Evolutionary conservation across 2,329 filamentous ascomycete genomes (phyloP), one percentile per base, ranked within the genome.

Genomic region (Colletotrichum sp.): DNA sequence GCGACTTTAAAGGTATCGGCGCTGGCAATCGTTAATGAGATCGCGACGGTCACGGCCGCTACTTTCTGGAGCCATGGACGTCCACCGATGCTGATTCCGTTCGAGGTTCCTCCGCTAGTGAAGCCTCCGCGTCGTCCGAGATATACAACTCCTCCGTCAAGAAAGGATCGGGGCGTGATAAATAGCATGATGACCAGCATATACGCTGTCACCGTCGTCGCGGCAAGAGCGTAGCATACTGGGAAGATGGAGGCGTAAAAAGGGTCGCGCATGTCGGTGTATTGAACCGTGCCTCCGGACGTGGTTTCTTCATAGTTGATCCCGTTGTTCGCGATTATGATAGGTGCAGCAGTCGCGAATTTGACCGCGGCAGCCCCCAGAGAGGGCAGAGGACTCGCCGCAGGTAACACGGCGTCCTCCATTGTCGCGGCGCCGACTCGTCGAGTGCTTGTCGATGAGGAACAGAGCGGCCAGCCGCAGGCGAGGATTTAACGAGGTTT

Each of bases 211-310:
- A 98, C 94, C 1, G 96, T 99, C 22, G 95, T 95, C 19, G 96
- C 95, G 72, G 96, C 96, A 70, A 99, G 94, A 62, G 96, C 96
- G 82, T 98, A 99, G 81, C 95, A 94, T 85, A 98, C 96, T 16
- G 97, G 96, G 61, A 97, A 96, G 25, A 95, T 96, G 49, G 96
- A 98, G 71, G 96, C 94, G 85, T 98, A 98, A 85, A 99, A 99
- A 11, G 96, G 96, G 81, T 98, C 95, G 78, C 92, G 90, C 71
- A 95, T 91, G 84, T 96, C 92, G 76, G 93, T 91, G 78, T 93
- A 85, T 79, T 65, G 78, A 52, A 77, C 70, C 7, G 80, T 70
- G 62, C 82, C 80, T 76, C 81, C 82, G 39, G 82, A 78, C 29
- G 81, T 80, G 68, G 82, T 80, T 78, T 87, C 81, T 78, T 88